These are phyloP conservation scores for Tylopilus sp. DNA, from an alignment of 1,284 basidiomycete genomes.

Conservation along the genomic window DNA sequence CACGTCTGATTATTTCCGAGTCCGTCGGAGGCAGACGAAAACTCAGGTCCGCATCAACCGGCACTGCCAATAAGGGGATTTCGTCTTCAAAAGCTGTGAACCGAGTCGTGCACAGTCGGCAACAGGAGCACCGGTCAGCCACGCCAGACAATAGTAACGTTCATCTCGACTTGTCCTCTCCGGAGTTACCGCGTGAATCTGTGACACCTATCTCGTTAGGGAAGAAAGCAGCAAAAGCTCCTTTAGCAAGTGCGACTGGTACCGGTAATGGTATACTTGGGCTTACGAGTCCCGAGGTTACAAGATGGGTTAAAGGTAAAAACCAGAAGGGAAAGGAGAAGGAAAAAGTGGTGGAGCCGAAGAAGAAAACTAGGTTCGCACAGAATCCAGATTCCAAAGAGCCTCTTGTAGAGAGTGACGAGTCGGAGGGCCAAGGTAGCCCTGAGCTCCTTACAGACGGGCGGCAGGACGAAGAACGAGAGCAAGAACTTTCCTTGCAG, in stretches of 20 bases:
- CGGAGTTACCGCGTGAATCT: conserved; percentile 47
- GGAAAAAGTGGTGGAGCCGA: conserved; percentile 28
- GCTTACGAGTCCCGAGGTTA: conserved; percentile 48
- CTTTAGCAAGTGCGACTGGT: conserved; percentile 5
- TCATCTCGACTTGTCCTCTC: conserved; percentile 42
- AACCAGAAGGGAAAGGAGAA: conserved; percentile 25
- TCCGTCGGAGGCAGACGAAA: conserved; percentile 10
- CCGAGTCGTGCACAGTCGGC: not conserved
- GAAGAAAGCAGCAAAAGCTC: conserved; percentile 24
- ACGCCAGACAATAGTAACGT: conserved; percentile 17
- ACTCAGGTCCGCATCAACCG: conserved; percentile 1
- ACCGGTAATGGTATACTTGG: conserved; percentile 36
- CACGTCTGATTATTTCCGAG: conserved; percentile 25
- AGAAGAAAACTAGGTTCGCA: conserved; percentile 22
- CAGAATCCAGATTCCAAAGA: conserved; percentile 32
- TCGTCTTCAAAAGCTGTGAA: conserved; percentile 7
- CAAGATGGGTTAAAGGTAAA: conserved; percentile 43
- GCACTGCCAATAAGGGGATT: conserved; percentile 5
- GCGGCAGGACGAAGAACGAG: conserved; percentile 6
- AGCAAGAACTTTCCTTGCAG: conserved; percentile 48
- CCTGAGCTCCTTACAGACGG: conserved; percentile 17
- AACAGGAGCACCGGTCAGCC: conserved; percentile 11
- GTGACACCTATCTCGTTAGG: conserved; percentile 42
- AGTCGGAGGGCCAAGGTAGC: conserved; percentile 20
- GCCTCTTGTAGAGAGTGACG: conserved; percentile 31